Conservation (phyloP, 257 asterid species). For the Scutellaria barbata region DNA sequence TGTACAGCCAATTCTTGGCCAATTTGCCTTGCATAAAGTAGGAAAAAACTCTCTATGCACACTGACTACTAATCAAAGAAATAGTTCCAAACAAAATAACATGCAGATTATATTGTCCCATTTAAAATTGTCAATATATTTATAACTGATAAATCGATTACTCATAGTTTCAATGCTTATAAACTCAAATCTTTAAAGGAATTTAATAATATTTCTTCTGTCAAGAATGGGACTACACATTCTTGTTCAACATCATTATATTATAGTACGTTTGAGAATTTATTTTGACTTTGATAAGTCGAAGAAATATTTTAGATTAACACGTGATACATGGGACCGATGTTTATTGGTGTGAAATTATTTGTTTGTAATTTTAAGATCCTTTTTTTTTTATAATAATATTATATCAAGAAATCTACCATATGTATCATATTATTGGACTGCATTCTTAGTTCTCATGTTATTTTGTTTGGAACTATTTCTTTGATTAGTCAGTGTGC, state of each 20-base stretch:
- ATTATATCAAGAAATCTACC: too few relatives aligned
- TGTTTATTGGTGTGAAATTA: too few relatives aligned
- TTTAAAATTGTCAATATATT: conserved; percentile 14
- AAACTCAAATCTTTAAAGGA: not conserved
- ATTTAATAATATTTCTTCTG: not conserved
- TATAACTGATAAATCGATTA: not conserved
- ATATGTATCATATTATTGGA: too few relatives aligned
- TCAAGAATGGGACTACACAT: conserved; percentile 24
- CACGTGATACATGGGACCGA: not conserved
- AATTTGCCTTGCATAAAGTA: not conserved
- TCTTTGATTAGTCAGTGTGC: too few relatives aligned
- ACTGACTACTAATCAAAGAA: conserved; percentile 20
- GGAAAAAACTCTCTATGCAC: not conserved
- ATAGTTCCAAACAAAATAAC: conserved; percentile 17
- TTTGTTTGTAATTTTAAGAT: not conserved
- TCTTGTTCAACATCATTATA: conserved; percentile 4
- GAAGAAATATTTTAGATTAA: not conserved
- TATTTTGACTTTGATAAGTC: conserved; percentile 8
- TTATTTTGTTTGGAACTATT: too few relatives aligned
- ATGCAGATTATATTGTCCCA: conserved; percentile 27
- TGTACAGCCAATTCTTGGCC: not conserved
- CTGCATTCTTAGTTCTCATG: too few relatives aligned
- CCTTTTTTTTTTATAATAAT: too few relatives aligned
- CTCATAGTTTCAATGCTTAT: not conserved
- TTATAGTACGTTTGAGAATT: conserved; percentile 23